phyloP scores from a whole-genome alignment of 768 basidiomycete species.

The Naganishia vishniacii region DNA sequence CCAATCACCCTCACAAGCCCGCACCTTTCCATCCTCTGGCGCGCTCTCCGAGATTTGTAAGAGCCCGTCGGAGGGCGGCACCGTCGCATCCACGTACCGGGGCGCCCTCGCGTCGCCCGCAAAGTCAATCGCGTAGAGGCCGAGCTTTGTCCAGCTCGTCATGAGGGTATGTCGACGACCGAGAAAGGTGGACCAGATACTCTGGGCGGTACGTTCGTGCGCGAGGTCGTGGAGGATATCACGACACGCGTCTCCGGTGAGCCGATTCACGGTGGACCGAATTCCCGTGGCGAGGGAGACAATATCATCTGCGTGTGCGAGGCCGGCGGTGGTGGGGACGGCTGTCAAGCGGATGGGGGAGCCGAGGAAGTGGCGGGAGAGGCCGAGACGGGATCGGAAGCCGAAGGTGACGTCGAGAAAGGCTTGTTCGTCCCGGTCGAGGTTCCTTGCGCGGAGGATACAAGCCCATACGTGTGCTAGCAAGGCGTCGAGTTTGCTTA shows the following conservation, averaged over 20 bases:
- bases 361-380: slow-evolving; percentile 4
- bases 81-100: slow-evolving; percentile 17
- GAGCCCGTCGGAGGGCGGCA: slow-evolving; percentile 19
- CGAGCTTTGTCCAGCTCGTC: slow-evolving; percentile 9
- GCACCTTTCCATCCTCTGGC: neutral
- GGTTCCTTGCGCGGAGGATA: slow-evolving; percentile 14
- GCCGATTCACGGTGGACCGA: neutral
- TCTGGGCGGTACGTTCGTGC: slow-evolving; percentile 6
- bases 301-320: neutral
- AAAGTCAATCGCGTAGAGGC: slow-evolving; percentile 13
- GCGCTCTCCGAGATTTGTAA: slow-evolving; percentile 10
- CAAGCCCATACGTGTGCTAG: slow-evolving; percentile 21
- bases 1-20: neutral
- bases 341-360: slow-evolving; percentile 15
- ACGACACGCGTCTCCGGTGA: neutral
- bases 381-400: slow-evolving; percentile 14
- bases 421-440: neutral
- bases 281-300: neutral
- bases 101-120: neutral
- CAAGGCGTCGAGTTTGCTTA: slow-evolving; percentile 23
- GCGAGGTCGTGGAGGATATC: slow-evolving; percentile 21
- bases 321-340: neutral
- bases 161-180: slow-evolving; percentile 12
- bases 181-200: slow-evolving; percentile 24
- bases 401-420: slow-evolving; percentile 21